Percentiles rank a stretch among this genome's conserved stretches.
phyloP scores from a whole-genome alignment of 768 basidiomycete species.

The Boletus speciosus region DNA sequence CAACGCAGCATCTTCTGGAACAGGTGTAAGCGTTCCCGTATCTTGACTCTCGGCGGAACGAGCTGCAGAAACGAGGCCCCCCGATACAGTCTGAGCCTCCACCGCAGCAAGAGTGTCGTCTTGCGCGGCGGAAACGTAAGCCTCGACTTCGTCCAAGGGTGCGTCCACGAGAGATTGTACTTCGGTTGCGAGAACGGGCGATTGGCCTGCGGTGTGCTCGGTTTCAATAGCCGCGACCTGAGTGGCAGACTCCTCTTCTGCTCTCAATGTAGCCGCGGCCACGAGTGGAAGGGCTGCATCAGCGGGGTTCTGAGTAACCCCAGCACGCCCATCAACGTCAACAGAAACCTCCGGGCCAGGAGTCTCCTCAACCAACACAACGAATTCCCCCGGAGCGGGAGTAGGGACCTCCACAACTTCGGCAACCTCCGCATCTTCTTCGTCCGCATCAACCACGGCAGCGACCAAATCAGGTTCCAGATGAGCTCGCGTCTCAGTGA shows the following conservation, averaged over 20 bases:
- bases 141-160: neutral
- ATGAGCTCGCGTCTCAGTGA: conserved; percentile 14
- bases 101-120: neutral
- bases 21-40: neutral
- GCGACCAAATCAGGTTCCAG: neutral
- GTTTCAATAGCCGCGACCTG: neutral
- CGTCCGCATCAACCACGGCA: conserved; percentile 1
- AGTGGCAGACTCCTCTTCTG: neutral
- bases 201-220: conserved; percentile 8
- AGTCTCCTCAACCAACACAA: conserved; percentile 16
- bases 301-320: neutral
- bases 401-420: conserved; percentile 12
- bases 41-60: neutral
- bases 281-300: neutral
- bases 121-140: neutral
- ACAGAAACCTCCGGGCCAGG: conserved; percentile 5
- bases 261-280: neutral
- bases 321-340: neutral
- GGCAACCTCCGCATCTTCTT: conserved; percentile 12
- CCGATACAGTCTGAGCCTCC: conserved; percentile 1
- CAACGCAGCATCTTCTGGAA: neutral
- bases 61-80: neutral
- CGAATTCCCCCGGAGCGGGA: conserved; percentile 10
- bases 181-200: neutral
- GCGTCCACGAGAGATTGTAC: neutral